Evolutionary conservation across 2,329 filamentous ascomycete genomes (phyloP).

Genomic region (Leptosphaerulina australis): DNA sequence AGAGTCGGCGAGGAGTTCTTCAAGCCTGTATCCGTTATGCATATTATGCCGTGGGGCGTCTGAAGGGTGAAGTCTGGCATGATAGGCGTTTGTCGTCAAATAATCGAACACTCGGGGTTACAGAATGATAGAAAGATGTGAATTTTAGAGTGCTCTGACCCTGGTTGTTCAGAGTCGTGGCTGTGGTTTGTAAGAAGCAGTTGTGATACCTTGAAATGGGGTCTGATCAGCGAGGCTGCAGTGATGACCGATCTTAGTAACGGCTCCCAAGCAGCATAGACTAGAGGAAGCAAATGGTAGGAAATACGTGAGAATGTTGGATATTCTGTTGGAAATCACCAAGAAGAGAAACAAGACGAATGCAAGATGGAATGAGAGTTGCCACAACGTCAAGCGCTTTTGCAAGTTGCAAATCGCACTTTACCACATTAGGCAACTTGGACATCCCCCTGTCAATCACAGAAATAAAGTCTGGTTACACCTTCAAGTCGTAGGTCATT

Average conservation of each 20-base stretch:
- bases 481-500: no score
- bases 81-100: constrained; percentile 8
- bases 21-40: constrained; percentile 29
- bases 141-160: not conserved
- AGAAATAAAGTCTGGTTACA: no score
- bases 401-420: not conserved
- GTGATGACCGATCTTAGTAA: no score
- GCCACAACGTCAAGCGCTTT: not conserved
- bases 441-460: not conserved
- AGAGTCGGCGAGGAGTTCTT: constrained; percentile 28
- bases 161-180: no score
- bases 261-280: no score
- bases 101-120: no score
- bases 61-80: constrained; percentile 28
- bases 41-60: constrained; percentile 31
- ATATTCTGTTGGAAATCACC: not conserved
- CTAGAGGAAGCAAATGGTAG: no score
- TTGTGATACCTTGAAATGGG: no score
- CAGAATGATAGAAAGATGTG: no score
- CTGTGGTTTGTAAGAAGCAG: no score
- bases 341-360: not conserved
- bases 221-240: no score
- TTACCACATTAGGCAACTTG: not conserved
- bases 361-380: not conserved
- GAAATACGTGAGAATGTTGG: not conserved